Conservation (phyloP, 2,329 filamentous ascomycete genomes). For the Reticulascus tulasneorum region DNA sequence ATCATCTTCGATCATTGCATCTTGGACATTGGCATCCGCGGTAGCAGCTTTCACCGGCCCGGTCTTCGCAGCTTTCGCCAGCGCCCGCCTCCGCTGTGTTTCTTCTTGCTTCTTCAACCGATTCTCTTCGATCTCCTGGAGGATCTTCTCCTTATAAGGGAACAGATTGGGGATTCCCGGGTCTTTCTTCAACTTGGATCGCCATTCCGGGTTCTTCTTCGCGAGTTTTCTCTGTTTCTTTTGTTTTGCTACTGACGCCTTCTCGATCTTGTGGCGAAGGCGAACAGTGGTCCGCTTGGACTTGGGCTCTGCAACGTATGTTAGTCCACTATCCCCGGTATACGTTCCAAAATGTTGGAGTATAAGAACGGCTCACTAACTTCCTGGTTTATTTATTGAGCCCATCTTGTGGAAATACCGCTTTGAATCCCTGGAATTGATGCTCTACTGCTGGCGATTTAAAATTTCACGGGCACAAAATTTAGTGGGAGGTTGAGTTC, state of each 20-base stretch:
- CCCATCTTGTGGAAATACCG: conserved; percentile 35
- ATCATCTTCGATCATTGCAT: conserved; percentile 43
- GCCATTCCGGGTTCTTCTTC: conserved; percentile 98
- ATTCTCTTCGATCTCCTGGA: conserved; percentile 91
- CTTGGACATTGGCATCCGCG: conserved; percentile 40
- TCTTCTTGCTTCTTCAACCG: conserved; percentile 79
- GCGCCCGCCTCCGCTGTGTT: conserved; percentile 63
- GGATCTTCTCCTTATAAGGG: conserved; percentile 93
- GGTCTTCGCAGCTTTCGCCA: conserved; percentile 64
- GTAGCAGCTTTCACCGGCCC: conserved; percentile 30
- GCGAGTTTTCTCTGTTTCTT: conserved; percentile 82
- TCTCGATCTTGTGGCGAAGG: conserved; percentile 92
- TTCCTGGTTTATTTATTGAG: conserved; percentile 52
- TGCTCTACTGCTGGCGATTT: conserved; percentile 3
- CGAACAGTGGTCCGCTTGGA: conserved; percentile 90
- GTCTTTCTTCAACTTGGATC: conserved; percentile 92
- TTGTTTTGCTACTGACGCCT: conserved; percentile 85
- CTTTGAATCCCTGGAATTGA: neutral
- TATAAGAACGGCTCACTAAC: conserved; percentile 38
- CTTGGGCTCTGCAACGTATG: conserved; percentile 67
- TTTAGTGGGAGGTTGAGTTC: conserved; percentile 15
- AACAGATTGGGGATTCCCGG: conserved; percentile 96
- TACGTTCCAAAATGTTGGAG: too few species aligned
- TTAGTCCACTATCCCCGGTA: too few species aligned
- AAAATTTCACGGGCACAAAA: conserved; percentile 14